Base-by-base conservation (phyloP, 2,329 filamentous ascomycete genomes). In the Diaporthe destruens region DNA sequence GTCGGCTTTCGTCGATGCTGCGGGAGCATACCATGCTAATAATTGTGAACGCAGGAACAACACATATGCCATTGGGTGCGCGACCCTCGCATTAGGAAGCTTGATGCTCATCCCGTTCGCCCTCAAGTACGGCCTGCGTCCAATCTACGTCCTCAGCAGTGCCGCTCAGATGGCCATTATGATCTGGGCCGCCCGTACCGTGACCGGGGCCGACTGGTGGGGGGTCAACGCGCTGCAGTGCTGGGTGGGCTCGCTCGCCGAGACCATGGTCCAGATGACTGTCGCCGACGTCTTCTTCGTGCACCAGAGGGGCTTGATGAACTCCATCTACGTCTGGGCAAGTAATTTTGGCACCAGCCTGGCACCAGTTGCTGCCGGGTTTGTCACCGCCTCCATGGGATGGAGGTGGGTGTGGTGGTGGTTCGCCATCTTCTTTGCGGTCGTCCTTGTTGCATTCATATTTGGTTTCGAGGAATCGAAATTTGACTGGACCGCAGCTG, bases 221-320 rank as follows among this genome's bases (percentile, higher is more conserved):
- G 76, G 81, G 0, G 80, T 82, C 47, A 86, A 87, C 74, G 74
- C 84, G 0, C 55, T 87, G 20, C 78, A 78, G n/a, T 83, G 86
- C 47, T 78, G 86, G 25, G 77, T 82, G 3, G 86, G 85, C 3
- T 83, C 84, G 7, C 71, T 86, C 0, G 79, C 78, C 36, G 85
- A 87, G 75, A 79, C 80, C 0, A 78, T 87, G 34, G 82, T 86
- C 0, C 84, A 86, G 70, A 84, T 86, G 78, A 86, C 85, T 0
- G 81, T 87, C 14, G 81, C 82, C 14, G 85, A 87, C 74, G 69
- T 87, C 55, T 87, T 84, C 77, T 87, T 87, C 72, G 80, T 87
- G 5, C 85, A 87, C 66, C 79, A 87, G 69, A 80, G 83, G 25
- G 85, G 83, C 0, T 77, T 80, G 2, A 84, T 85, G 82, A 89